Evolutionary conservation across 495 filamentous ascomycete genomes (phyloP).

Genomic region (Hypoxylon crocopeplum): DNA sequence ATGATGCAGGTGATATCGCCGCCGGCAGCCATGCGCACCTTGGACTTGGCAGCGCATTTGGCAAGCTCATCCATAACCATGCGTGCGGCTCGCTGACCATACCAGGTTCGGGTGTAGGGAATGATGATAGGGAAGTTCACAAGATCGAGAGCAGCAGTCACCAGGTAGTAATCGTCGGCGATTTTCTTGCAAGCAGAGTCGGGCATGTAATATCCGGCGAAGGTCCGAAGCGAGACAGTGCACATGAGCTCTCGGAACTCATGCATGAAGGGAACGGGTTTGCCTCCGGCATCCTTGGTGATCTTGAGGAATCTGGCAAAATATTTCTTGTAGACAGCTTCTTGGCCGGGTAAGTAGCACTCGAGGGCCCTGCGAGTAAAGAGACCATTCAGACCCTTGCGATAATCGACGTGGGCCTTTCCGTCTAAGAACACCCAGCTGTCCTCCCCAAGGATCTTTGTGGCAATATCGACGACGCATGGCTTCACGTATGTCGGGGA

Average conservation of each 20-base stretch:
- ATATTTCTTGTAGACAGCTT: slow-evolving; percentile 89
- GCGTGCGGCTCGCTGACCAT: slow-evolving; percentile 93
- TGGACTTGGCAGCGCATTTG: slow-evolving; percentile 91
- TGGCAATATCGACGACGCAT: slow-evolving; percentile 93
- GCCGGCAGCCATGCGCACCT: slow-evolving; percentile 89
- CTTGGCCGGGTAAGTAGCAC: slow-evolving; percentile 87
- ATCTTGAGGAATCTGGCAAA: slow-evolving; percentile 78
- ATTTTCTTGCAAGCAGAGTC: slow-evolving; percentile 93
- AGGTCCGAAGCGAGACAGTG: slow-evolving; percentile 92
- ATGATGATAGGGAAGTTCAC: slow-evolving; percentile 99
- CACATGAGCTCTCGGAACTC: slow-evolving; percentile 96
- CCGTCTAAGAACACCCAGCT: slow-evolving; percentile 99
- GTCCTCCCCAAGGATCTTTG: slow-evolving; percentile 88
- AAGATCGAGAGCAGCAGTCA: slow-evolving; percentile 93
- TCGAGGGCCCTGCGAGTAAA: slow-evolving; percentile 92
- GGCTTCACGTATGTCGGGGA: slow-evolving; percentile 92
- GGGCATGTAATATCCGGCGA: slow-evolving; percentile 93
- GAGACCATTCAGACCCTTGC: slow-evolving; percentile 92
- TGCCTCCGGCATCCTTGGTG: slow-evolving; percentile 70
- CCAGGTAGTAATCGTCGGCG: slow-evolving; percentile 94
- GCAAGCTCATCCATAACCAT: slow-evolving; percentile 91
- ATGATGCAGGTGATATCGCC: slow-evolving; percentile 89
- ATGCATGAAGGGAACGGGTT: slow-evolving; percentile 86
- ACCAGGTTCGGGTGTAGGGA: slow-evolving; percentile 95
- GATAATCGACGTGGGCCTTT: slow-evolving; percentile 93